Evolutionary conservation across 495 filamentous ascomycete species (phyloP), one percentile per base, ranked within the genome.

Genomic region (Lindgomyces ingoldianus): DNA sequence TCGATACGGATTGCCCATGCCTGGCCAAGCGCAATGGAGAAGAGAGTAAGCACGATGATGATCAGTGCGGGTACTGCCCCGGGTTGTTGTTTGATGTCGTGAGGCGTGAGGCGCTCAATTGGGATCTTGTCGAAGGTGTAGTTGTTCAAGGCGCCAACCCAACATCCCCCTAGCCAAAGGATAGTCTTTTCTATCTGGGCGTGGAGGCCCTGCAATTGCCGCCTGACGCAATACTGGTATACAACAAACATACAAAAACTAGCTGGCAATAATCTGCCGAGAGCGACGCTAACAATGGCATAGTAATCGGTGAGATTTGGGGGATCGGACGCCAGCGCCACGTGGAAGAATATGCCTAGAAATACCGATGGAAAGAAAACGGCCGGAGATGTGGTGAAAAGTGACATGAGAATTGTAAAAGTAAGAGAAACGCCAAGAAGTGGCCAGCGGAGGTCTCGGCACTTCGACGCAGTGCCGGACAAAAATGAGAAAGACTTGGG

Each of bases 91-190:
- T 74, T 48, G 64, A 79, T 70, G 57, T 79, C 76, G 62, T 77
- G 75, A 0, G 74, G 72, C 3, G 76, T 79, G 19, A 79, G 68
- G 6, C 76, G 75, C 60, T 75, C 65, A 26, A 79, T 77, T 1
- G 76, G 76, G 52, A 79, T 76, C 50, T 73, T 74, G 67, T 79
- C 76, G 68, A 79, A 79, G 3, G 76, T 79, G 57, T 79, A 75
- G 61, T 79, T 79, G 64, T 77, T 79, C 49, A 79, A 58, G 1
- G 74, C 74, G 21, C 76, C 76, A 3, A 77, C 66, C 75, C 75
- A 77, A 21, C 72, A 74, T 0, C 73, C 70, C 11, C 76, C 76
- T n/a, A 79, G 67, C 74, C 75, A 79, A 45, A 79, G 71, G 21
- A 79, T 42, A 0, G 75, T 77, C 58, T 77, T 79, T 60, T 79